Conservation (phyloP, 2,329 filamentous ascomycete genomes). For the Botrytis porri region DNA sequence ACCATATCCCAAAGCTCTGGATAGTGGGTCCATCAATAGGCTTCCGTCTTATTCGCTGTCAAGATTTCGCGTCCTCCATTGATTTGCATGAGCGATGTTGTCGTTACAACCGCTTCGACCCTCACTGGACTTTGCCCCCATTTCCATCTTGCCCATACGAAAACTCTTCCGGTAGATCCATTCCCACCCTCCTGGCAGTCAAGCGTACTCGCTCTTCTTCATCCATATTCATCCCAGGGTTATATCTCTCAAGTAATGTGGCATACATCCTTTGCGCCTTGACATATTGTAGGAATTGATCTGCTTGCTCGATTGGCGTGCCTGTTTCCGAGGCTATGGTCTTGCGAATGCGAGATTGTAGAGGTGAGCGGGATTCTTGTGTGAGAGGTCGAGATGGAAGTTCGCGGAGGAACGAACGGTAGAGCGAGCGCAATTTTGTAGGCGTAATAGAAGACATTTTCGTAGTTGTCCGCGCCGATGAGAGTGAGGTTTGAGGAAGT, state of each 20-base stretch:
- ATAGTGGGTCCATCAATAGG: not conserved
- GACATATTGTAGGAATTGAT: conserved; percentile 78
- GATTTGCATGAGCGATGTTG: not conserved
- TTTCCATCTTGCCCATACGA: conserved; percentile 13
- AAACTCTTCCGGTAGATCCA: conserved; percentile 75
- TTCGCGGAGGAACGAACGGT: conserved; percentile 85
- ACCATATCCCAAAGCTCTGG: not conserved
- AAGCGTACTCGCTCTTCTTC: conserved; percentile 80
- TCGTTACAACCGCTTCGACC: not conserved
- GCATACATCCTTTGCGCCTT: conserved; percentile 82
- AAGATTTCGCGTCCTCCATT: not conserved
- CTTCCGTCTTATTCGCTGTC: not conserved
- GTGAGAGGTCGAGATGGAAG: conserved; percentile 66
- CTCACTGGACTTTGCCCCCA: conserved; percentile 16
- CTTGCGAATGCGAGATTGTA: conserved; percentile 67
- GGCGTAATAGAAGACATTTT: conserved; percentile 38
- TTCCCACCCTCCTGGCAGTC: conserved; percentile 82
- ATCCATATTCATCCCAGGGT: conserved; percentile 85
- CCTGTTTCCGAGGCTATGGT: conserved; percentile 49
- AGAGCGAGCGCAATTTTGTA: conserved; percentile 68
- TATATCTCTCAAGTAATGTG: conserved; percentile 83
- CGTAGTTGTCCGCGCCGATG: not conserved
- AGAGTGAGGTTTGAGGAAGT: conserved; percentile 1
- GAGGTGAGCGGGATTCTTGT: conserved; percentile 55
- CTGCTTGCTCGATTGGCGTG: conserved; percentile 51